These are phyloP conservation scores for Lentinula sp. DNA, from an alignment of 768 basidiomycete genomes.

Conservation along the genomic window DNA sequence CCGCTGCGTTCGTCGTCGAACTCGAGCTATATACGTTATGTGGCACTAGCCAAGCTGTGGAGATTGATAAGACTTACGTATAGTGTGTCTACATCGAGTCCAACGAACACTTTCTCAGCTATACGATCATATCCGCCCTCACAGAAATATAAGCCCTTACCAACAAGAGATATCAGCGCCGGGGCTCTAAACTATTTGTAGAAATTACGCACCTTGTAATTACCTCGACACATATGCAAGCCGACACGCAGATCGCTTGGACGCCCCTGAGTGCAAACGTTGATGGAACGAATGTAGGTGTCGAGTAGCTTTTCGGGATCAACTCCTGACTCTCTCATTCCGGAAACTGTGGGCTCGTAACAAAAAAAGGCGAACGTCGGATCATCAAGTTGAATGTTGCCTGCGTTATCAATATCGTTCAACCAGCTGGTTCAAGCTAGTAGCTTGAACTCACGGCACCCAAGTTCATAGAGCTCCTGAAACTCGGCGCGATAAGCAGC, in stretches of 20 bases:
- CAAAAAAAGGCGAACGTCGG: constrained; percentile 64
- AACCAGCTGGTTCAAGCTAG: neutral
- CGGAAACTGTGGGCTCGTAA: constrained; percentile 42
- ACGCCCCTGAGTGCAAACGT: constrained; percentile 43
- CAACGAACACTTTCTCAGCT: constrained; percentile 47
- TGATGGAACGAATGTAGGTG: constrained; percentile 64
- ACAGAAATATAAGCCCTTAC: constrained; percentile 42
- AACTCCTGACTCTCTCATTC: constrained; percentile 53
- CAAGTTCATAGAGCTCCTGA: constrained; percentile 37
- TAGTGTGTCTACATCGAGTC: constrained; percentile 51
- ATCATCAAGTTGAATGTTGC: constrained; percentile 48
- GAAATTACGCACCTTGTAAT: constrained; percentile 37
- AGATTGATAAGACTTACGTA: constrained; percentile 26
- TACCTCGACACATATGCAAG: constrained; percentile 57
- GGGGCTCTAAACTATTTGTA: neutral
- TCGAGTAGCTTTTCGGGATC: constrained; percentile 63
- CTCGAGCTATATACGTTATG: constrained; percentile 39
- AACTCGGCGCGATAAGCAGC: constrained; percentile 44
- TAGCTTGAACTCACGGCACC: constrained; percentile 36
- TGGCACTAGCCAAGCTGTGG: neutral
- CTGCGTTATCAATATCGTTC: constrained; percentile 28
- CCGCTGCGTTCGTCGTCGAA: constrained; percentile 63
- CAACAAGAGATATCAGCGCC: neutral
- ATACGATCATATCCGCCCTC: constrained; percentile 58
- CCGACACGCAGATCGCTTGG: constrained; percentile 50